phyloP scores from a whole-genome alignment of 1,284 basidiomycete genomes.

The Ustilago loliicola region DNA sequence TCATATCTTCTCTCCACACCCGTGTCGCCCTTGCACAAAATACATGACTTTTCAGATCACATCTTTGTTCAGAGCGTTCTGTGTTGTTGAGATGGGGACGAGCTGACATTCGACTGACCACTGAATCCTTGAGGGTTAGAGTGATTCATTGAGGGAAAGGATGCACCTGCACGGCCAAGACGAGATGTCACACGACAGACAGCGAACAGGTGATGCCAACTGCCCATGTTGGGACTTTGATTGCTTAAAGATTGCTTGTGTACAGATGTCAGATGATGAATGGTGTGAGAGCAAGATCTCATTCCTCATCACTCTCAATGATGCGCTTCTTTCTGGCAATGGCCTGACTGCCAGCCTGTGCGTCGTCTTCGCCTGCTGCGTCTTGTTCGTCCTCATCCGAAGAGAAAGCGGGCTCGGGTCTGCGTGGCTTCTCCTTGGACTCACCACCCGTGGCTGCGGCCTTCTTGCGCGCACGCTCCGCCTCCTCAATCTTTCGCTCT shows the following conservation, averaged over 20 bases:
- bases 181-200: slow-evolving; percentile 5
- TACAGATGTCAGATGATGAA: background rate
- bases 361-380: slow-evolving; percentile 29
- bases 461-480: slow-evolving; percentile 45
- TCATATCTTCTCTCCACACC: background rate
- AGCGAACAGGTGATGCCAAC: background rate
- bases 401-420: slow-evolving; percentile 42
- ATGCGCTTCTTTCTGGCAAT: slow-evolving; percentile 55
- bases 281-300: background rate
- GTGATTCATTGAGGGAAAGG: background rate
- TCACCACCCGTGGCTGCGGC: slow-evolving; percentile 18
- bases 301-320: slow-evolving; percentile 57
- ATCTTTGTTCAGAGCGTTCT: background rate
- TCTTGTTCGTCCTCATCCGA: slow-evolving; percentile 54
- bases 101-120: background rate
- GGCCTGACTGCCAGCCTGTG: slow-evolving; percentile 24
- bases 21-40: slow-evolving; percentile 54
- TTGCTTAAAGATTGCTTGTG: background rate
- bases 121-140: background rate
- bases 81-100: background rate
- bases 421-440: slow-evolving; percentile 29
- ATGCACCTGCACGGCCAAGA: background rate
- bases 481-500: slow-evolving; percentile 51
- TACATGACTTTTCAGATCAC: slow-evolving; percentile 47
- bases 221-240: background rate